Base-by-base conservation (phyloP, 2,329 filamentous ascomycete genomes). In the Cadophora sp. region DNA sequence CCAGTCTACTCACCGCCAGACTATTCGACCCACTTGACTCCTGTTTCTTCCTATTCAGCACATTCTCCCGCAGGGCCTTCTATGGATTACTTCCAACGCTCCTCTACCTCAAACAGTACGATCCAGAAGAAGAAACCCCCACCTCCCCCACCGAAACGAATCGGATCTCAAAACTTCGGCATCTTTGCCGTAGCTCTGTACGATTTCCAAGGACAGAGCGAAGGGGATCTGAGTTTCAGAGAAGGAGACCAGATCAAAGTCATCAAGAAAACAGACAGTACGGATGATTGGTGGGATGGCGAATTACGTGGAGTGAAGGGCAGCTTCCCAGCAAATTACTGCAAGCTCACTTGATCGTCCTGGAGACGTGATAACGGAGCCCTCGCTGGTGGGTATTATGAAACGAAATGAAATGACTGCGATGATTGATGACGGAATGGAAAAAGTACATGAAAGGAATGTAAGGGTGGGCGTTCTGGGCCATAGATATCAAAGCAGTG, bases 251-350 rank as follows among this genome's bases (percentile, higher is more conserved):
- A 85, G 59, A 96, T 96, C 72, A 87, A 84, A 55, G 89, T 96
- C 3, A 76, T 94, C 39, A 92, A 92, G 81, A 93, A 91, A 81
- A 96, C 93, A 2, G 85, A 87, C 7, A 93, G 89, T 68, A 90
- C 88, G 24, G 91, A 96, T 79, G 93, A 96, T 76, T 96, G 93
- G 92, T 96, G 93, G 93, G 87, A 92, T 69, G 93, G 93, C 14
- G 92, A 96, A 78, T 70, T 94, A 16, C 82, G 83, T 48, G 92
- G 92, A 0, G 78, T 82, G 30, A 85, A 83, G 75, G 93, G 93
- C 3, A 89, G 83, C 71, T 96, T 96, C 76, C 93, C 93, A 0
- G 93, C 93, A 7, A 96, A 96, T 78, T 96, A 96, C 79, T 92
- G 90, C 75, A 84, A 85, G 73, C 63, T 72, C 58, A 41, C 66